Evolutionary conservation across 2,329 filamentous ascomycete genomes (phyloP).

Genomic region (Scolecobasidium constrictum): DNA sequence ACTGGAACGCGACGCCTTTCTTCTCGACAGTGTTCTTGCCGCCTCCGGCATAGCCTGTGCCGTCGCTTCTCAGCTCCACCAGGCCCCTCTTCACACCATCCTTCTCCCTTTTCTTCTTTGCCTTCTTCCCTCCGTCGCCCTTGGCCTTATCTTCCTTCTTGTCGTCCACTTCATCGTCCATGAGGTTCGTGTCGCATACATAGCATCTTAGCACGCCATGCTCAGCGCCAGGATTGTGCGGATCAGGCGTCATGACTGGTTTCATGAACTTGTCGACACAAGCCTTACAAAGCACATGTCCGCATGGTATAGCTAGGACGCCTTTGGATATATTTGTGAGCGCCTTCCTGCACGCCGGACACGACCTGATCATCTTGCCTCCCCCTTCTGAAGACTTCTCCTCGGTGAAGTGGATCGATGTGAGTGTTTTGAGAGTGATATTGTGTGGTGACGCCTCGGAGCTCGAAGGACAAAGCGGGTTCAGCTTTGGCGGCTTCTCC

Average conservation of each 20-base stretch:
- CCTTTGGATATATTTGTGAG: constrained; percentile 76
- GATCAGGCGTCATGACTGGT: constrained; percentile 41
- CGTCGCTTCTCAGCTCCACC: constrained; percentile 72
- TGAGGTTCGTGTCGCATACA: constrained; percentile 76
- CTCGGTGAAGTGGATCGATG: constrained; percentile 66
- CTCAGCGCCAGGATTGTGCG: constrained; percentile 47
- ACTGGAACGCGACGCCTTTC: constrained; percentile 71
- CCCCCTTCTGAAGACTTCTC: constrained; percentile 34
- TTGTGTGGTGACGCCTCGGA: constrained; percentile 54
- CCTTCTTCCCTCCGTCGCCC: constrained; percentile 17
- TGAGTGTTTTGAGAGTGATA: constrained; percentile 68
- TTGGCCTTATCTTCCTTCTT: constrained; percentile 14
- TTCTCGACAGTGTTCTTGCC: constrained; percentile 75
- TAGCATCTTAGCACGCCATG: constrained; percentile 58
- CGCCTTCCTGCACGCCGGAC: constrained; percentile 75
- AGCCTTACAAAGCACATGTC: constrained; percentile 79
- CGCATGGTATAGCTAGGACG: constrained; percentile 75
- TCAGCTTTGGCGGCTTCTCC: constrained; percentile 49
- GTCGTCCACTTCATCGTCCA: constrained; percentile 19
- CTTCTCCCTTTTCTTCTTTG: constrained; percentile 34
- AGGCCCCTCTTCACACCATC: constrained; percentile 58
- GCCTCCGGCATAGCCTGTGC: constrained; percentile 85
- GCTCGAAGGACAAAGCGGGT: constrained; percentile 69
- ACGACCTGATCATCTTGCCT: constrained; percentile 47
- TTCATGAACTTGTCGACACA: constrained; percentile 79